A percentile compares a stretch with the other conserved stretches of the same genome.
Conservation (phyloP, 352 stramenopile genomes). For the Globisporangium splendens region DNA sequence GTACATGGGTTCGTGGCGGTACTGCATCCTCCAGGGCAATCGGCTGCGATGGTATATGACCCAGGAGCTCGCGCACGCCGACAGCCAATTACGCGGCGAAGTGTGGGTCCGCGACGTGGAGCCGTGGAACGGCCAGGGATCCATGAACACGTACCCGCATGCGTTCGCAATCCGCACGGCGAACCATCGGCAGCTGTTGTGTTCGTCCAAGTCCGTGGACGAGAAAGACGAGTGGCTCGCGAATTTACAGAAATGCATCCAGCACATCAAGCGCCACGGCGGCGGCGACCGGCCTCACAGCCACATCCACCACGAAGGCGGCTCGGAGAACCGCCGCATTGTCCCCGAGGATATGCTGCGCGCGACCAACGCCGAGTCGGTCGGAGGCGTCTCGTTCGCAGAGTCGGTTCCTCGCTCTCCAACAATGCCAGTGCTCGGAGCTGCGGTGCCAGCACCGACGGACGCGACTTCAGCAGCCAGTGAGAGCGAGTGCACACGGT, state of each 20-base stretch:
- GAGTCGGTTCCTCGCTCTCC: not conserved
- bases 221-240: slow-evolving; percentile 52
- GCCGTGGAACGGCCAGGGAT: slow-evolving; percentile 50
- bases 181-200: slow-evolving; percentile 55
- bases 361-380: slow-evolving; percentile 3
- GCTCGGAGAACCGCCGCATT: slow-evolving; percentile 36
- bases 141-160: slow-evolving; percentile 48
- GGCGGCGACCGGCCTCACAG: slow-evolving; percentile 15
- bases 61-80: slow-evolving; percentile 39
- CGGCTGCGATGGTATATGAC: slow-evolving; percentile 69
- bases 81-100: slow-evolving; percentile 52
- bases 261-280: slow-evolving; percentile 22
- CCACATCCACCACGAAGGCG: slow-evolving; percentile 17
- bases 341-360: slow-evolving; percentile 50
- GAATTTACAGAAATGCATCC: slow-evolving; percentile 25
- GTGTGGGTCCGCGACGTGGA: slow-evolving; percentile 58
- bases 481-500: slow-evolving; percentile 42
- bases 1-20: slow-evolving; percentile 80
- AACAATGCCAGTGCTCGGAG: not conserved
- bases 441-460: not conserved
- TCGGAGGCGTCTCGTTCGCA: not conserved
- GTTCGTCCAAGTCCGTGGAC: slow-evolving; percentile 32
- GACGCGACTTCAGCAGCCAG: slow-evolving; percentile 15
- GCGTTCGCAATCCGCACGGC: slow-evolving; percentile 64
- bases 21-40: slow-evolving; percentile 59